A percentile compares a stretch with the other conserved stretches of the same genome.
phyloP scores from a whole-genome alignment of 2,329 filamentous ascomycete genomes.

The Colletotrichum sp. region DNA sequence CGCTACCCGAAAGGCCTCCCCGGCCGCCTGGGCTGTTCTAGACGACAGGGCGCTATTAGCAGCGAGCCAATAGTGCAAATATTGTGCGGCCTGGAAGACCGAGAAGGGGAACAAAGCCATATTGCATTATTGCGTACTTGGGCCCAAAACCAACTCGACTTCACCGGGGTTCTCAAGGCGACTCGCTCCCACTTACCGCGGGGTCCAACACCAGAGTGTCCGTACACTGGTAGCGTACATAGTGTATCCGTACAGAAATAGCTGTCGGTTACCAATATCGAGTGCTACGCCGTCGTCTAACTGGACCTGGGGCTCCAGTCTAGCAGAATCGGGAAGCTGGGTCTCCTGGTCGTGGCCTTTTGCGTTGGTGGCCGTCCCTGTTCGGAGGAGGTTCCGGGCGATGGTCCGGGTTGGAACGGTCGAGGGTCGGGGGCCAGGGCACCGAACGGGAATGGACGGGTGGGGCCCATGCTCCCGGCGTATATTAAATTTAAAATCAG shows the following conservation, averaged over 20 bases:
- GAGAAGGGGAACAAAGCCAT: background rate
- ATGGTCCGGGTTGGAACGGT: background rate
- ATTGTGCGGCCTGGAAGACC: background rate
- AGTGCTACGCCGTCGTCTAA: background rate
- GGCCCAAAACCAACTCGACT: background rate
- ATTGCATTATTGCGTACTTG: background rate
- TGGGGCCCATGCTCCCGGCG: background rate
- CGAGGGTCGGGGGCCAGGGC: background rate
- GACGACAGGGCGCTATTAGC: background rate
- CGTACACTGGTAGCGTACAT: background rate
- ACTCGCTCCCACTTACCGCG: background rate
- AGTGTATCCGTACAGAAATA: background rate
- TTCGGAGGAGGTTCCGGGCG: background rate
- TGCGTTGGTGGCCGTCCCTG: conserved; percentile 1
- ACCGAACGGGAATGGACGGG: background rate
- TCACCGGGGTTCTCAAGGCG: background rate
- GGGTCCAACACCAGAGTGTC: background rate
- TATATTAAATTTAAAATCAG: conserved; percentile 13
- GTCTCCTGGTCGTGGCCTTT: background rate
- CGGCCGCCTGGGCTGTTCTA: background rate
- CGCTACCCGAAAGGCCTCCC: background rate
- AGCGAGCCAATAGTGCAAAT: background rate
- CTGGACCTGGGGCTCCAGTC: background rate
- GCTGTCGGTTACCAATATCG: background rate
- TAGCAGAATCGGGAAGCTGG: background rate